These are phyloP conservation scores for Bryopsis sp. DNA, from an alignment of 139 green algal genomes.

Conservation along the genomic window DNA sequence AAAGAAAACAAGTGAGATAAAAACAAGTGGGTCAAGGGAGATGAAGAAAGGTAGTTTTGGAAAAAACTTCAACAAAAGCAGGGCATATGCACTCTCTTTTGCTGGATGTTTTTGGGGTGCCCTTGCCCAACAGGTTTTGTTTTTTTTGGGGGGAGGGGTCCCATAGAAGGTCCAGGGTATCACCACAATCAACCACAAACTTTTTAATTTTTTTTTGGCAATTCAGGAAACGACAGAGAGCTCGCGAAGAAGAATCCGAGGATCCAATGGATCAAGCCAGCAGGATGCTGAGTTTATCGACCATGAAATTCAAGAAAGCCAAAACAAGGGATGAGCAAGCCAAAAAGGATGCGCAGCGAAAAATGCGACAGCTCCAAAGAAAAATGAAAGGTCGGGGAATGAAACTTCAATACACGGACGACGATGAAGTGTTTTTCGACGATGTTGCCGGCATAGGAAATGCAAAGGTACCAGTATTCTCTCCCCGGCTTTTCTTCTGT, in stretches of 20 bases:
- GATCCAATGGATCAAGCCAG: constrained; percentile 11
- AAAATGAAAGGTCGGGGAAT: constrained; percentile 31
- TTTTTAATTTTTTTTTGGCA: too few species aligned
- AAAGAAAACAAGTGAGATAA: too few species aligned
- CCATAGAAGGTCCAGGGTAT: too few species aligned
- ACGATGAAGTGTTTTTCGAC: constrained; percentile 46
- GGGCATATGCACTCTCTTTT: too few species aligned
- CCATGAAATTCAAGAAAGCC: constrained; percentile 16
- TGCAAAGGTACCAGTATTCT: constrained; percentile 35
- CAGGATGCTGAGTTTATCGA: constrained; percentile 4
- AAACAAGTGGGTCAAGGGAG: too few species aligned
- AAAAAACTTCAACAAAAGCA: too few species aligned
- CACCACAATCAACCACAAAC: too few species aligned
- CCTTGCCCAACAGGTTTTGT: too few species aligned
- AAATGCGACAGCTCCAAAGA: constrained; percentile 32
- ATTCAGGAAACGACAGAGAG: background rate
- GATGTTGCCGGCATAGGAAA: constrained; percentile 60
- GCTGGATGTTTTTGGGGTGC: too few species aligned
- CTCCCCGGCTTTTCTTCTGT: background rate
- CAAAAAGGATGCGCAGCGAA: constrained; percentile 20
- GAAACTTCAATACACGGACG: constrained; percentile 53
- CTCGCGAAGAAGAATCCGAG: background rate
- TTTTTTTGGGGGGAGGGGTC: too few species aligned
- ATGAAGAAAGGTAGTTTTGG: too few species aligned
- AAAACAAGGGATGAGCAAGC: constrained; percentile 2